Evolutionary conservation across 805 yeast genomes (phyloP).

Genomic region (Sungouiella blattae): DNA sequence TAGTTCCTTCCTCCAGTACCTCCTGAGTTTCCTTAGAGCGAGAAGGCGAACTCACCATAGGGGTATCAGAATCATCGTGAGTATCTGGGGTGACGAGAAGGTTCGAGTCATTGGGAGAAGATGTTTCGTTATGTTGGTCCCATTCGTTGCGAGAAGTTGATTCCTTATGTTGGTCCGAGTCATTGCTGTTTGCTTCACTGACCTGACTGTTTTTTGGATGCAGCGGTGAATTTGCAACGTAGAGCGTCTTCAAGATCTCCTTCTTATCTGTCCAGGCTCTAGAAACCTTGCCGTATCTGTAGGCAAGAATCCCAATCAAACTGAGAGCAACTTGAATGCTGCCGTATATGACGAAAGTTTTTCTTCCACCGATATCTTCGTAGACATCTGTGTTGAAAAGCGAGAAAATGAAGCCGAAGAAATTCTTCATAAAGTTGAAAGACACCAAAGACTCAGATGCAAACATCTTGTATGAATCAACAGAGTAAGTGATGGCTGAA

Average conservation of each 20-base stretch:
- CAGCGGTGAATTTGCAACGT: slow-evolving; percentile 8
- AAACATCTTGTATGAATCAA: slow-evolving; percentile 53
- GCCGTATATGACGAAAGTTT: slow-evolving; percentile 52
- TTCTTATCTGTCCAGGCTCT: slow-evolving; percentile 51
- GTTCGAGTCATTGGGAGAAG: too few species aligned
- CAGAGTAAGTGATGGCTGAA: slow-evolving; percentile 56
- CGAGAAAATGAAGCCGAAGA: slow-evolving; percentile 54
- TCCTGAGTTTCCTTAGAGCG: too few species aligned
- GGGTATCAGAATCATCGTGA: too few species aligned
- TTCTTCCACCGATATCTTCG: slow-evolving; percentile 38
- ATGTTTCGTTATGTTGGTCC: too few species aligned
- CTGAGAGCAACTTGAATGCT: slow-evolving; percentile 48
- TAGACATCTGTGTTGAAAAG: slow-evolving; percentile 51
- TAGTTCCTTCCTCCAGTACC: too few species aligned
- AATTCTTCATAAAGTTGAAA: slow-evolving; percentile 51
- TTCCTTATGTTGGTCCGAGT: background rate
- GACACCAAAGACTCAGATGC: slow-evolving; percentile 60
- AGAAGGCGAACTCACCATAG: too few species aligned
- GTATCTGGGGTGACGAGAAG: too few species aligned
- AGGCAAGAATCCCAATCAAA: slow-evolving; percentile 47
- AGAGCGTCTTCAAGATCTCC: slow-evolving; percentile 39
- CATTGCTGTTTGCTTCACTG: background rate
- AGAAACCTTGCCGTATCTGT: slow-evolving; percentile 49
- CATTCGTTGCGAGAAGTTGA: too few species aligned
- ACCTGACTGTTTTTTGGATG: background rate